Base-by-base conservation (phyloP, 2,329 filamentous ascomycete genomes). In the Botryotinia convoluta region DNA sequence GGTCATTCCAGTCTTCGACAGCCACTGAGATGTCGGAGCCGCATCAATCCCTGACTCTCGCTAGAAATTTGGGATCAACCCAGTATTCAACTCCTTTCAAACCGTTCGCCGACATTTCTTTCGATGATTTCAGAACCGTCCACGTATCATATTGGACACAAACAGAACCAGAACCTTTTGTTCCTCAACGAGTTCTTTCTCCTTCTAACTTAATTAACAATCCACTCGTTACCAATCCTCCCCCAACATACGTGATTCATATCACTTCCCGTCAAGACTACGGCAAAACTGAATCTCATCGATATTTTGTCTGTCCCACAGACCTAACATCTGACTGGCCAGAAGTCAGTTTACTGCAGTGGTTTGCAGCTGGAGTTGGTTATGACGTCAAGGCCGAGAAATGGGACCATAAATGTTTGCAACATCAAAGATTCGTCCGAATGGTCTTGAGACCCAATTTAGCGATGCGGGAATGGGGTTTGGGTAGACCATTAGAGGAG, bases 351-450 rank as follows among this genome's bases (percentile, higher is more conserved):
- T 51, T 75, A 18, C 48, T 73, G 3, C 77, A 80, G 26, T 80
- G 78, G 78, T 80, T 77, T 71, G 78, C 76, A 10, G 57, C 73
- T 45, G 79, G 79, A 16, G 69, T 74, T 29, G 72, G 73, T 14
- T 80, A 79, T 72, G 76, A 75, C 57, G 72, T 78, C 69, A 76
- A 75, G 60, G 76, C 76, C 20, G 77, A 78, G 74, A 77, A 77
- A 63, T 79, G 78, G 78, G 77, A 80, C 73, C 32, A 79, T 39
- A 80, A 80, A 64, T 80, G 79, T 45, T 39, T 64, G 45, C 51
- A 72, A 35, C 73, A 80, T 72, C 69, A 70, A 18, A 76, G 57
- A 37, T 80, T 80, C 68, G 79, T 78, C 60, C 73, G 78, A 32
- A 69, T 80, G 76, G 75, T 71, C 9, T 72, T 79, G 51, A 74